Conservation (phyloP, 2,329 filamentous ascomycete species). For the Neobulgaria alba region DNA sequence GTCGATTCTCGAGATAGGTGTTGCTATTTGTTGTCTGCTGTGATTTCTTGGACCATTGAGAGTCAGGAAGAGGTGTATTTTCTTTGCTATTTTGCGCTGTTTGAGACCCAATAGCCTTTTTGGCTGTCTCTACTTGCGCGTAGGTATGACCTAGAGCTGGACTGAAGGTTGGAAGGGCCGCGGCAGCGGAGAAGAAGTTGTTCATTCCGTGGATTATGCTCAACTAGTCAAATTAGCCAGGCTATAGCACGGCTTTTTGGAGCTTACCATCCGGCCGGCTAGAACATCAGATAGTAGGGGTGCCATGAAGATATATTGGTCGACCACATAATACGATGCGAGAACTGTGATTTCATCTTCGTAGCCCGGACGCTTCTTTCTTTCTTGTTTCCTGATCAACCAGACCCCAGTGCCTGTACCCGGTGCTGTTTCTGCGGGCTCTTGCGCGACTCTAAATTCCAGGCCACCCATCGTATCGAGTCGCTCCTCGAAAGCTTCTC, state of each 20-base stretch:
- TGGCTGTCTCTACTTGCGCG: constrained; percentile 17
- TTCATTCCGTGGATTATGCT: constrained; percentile 25
- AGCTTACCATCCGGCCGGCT: constrained; percentile 46
- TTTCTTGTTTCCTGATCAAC: constrained; percentile 61
- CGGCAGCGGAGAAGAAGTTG: constrained; percentile 27
- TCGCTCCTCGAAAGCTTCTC: constrained; percentile 54
- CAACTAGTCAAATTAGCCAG: constrained; percentile 7
- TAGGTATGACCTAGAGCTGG: constrained; percentile 40
- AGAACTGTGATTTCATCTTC: constrained; percentile 53
- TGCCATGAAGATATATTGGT: constrained; percentile 59
- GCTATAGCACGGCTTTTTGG: background rate
- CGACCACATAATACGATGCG: constrained; percentile 54
- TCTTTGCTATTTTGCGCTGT: constrained; percentile 24
- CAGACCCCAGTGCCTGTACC: constrained; percentile 56
- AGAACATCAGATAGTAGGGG: constrained; percentile 52
- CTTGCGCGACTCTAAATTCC: constrained; percentile 58
- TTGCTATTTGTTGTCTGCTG: constrained; percentile 14
- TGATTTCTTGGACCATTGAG: constrained; percentile 17
- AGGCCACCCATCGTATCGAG: constrained; percentile 57
- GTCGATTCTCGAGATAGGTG: constrained; percentile 21
- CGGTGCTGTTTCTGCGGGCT: constrained; percentile 53
- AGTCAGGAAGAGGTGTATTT: constrained; percentile 39
- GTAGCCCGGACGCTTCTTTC: constrained; percentile 45
- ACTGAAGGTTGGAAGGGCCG: constrained; percentile 35
- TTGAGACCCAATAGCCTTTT: constrained; percentile 17